A percentile compares a stretch with the other conserved stretches of the same genome.
phyloP scores from a whole-genome alignment of 202 grass and related monocot species.

The Setaria viridis region DNA sequence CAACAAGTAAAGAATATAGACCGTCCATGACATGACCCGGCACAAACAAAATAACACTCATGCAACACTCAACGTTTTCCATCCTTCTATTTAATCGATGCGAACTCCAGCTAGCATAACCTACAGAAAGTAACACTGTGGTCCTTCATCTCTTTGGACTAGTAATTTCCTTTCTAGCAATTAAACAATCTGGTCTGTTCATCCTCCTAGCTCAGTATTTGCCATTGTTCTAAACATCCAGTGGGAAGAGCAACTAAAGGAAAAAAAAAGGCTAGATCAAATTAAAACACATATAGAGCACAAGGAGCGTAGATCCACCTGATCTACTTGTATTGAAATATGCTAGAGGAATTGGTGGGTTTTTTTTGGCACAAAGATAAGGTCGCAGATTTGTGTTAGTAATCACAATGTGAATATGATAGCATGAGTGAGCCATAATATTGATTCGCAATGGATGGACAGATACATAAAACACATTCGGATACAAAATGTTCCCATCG shows the following conservation, averaged over 20 bases:
- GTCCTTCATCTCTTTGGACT: slow-evolving; percentile 16
- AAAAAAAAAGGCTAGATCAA: slow-evolving; percentile 9
- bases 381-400: background rate
- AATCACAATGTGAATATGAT: slow-evolving; percentile 11
- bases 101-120: background rate
- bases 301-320: background rate
- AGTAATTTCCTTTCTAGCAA: slow-evolving; percentile 4
- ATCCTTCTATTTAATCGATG: background rate
- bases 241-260: background rate
- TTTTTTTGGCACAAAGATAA: slow-evolving; percentile 28
- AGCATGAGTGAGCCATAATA: slow-evolving; percentile 5
- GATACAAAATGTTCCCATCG: background rate
- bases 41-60: background rate
- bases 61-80: background rate
- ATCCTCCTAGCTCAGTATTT: slow-evolving; percentile 13
- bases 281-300: slow-evolving; percentile 17
- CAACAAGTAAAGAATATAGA: background rate
- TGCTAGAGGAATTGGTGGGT: background rate
- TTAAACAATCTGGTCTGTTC: background rate
- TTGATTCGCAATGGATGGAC: slow-evolving; percentile 1
- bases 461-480: slow-evolving; percentile 18
- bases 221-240: slow-evolving; percentile 27
- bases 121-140: background rate
- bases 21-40: background rate
- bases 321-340: background rate